A percentile compares a stretch with the other conserved stretches of the same genome.
These are phyloP conservation scores for Neofusicoccum sp. DNA, from an alignment of 2,329 filamentous ascomycete species.

Conservation along the genomic window DNA sequence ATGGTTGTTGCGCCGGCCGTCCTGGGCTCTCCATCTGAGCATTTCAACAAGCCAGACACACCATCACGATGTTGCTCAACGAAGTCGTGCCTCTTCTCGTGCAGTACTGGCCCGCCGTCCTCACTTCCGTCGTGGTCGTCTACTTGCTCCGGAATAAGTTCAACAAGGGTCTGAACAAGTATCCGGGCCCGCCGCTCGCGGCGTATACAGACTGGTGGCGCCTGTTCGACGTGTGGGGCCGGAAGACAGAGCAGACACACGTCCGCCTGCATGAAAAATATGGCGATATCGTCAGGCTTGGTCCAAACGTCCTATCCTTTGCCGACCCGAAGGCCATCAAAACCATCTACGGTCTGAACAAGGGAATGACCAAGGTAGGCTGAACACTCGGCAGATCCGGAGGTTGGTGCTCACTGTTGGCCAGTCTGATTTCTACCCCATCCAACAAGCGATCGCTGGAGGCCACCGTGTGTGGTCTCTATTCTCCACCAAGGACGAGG, in stretches of 20 bases:
- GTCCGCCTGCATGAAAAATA: slow-evolving; percentile 69
- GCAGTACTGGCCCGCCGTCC: slow-evolving; percentile 47
- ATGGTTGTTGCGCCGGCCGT: neutral
- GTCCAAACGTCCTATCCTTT: slow-evolving; percentile 74
- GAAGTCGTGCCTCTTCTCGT: slow-evolving; percentile 38
- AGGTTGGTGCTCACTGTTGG: neutral
- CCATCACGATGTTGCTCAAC: slow-evolving; percentile 37
- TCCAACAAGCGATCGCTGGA: slow-evolving; percentile 72
- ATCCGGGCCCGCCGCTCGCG: slow-evolving; percentile 72
- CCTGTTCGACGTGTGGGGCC: slow-evolving; percentile 67
- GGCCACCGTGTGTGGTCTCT: slow-evolving; percentile 70
- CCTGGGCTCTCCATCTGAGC: neutral
- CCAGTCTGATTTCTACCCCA: slow-evolving; percentile 80
- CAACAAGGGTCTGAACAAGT: slow-evolving; percentile 64
- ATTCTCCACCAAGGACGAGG: slow-evolving; percentile 75
- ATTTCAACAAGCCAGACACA: slow-evolving; percentile 16
- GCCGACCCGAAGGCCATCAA: slow-evolving; percentile 73
- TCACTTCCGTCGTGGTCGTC: slow-evolving; percentile 34
- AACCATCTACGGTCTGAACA: slow-evolving; percentile 79
- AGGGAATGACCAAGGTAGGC: slow-evolving; percentile 74
- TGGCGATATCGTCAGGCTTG: slow-evolving; percentile 74
- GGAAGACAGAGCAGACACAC: slow-evolving; percentile 68
- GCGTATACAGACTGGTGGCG: slow-evolving; percentile 74
- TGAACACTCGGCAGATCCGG: neutral
- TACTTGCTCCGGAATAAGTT: slow-evolving; percentile 50